Evolutionary conservation across 2,329 filamentous ascomycete genomes (phyloP), one percentile per base, ranked within the genome.

Genomic region (Rhynchosporium secalis): DNA sequence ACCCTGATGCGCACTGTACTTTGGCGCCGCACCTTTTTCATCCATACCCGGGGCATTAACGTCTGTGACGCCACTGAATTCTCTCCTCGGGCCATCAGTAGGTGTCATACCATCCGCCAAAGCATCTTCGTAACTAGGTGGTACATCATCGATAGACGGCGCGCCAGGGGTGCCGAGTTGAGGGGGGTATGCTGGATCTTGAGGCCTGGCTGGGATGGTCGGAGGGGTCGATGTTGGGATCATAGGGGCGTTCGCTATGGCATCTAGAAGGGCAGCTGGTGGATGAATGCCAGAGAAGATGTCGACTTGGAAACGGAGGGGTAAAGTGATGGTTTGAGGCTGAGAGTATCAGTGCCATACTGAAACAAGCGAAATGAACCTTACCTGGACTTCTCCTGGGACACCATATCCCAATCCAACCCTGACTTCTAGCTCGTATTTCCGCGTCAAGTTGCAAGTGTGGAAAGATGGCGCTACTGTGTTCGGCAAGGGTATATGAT

Each of bases 111-210:
- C 85, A 67, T 91, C 88, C 6, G 92, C 92, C 77, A 97, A 88
- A 12, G 92, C 92, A 76, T 97, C 93, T 76, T 96, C 92, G 72
- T 98, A 98, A 71, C 91, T 96, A 7, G 93, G 93, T 20, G 94
- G 93, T n/a, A 92, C 91, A 61, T 95, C 92, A 38, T 91, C 88
- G 66, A 84, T 80, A 0, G 74, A 72, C 20, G 78, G 75, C 1
- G 74, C 80, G 2, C 75, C 78, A 10, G 73, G 70, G 8, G 76
- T 74, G 41, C 81, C 80, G 46, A 86, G 75, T 70, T 86, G 84
- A 3, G 85, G 83, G 15, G 84, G 85, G 64, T 86, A 86, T 7
- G 84, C 72, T 3, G 84, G 79, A 68, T 86, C 83, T 28, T 41
- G 58, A 28, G 43, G 48, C 8, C 26, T 56, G 12, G 73, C 67